These are phyloP conservation scores for Eragrostis nindensis DNA, from an alignment of 176 grass and related monocot genomes.

Conservation along the genomic window DNA sequence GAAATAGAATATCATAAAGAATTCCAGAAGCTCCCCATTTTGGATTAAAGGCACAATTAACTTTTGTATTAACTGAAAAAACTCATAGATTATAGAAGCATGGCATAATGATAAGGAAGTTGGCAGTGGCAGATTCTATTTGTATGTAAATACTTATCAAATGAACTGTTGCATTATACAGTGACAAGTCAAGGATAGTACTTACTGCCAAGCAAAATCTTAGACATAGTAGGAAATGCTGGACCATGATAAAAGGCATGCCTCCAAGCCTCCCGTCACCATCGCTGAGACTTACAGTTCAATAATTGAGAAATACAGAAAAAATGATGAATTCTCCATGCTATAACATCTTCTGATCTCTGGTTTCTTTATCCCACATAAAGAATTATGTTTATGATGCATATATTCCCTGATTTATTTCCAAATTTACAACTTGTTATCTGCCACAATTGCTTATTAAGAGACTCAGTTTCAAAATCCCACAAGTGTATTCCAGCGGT, in stretches of 20 bases:
- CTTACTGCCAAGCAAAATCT: conserved; percentile 82
- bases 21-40: background rate
- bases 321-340: conserved; percentile 13
- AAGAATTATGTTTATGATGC: conserved; percentile 1
- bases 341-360: conserved; percentile 12
- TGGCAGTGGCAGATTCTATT: background rate
- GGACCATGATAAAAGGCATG: conserved; percentile 70
- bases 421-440: conserved; percentile 23
- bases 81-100: background rate
- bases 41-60: conserved; percentile 6
- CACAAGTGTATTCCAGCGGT: background rate
- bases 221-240: conserved; percentile 83
- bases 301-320: conserved; percentile 55
- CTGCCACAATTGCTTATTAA: conserved; percentile 8
- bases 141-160: conserved; percentile 21
- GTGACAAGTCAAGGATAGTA: background rate
- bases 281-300: conserved; percentile 43
- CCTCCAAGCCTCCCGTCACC: conserved; percentile 62
- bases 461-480: background rate
- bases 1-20: background rate
- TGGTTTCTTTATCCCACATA: conserved; percentile 23
- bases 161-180: background rate
- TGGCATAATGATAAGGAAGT: conserved; percentile 13
- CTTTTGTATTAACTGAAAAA: background rate
- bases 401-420: conserved; percentile 4